Base-by-base conservation (phyloP, 1,284 basidiomycete genomes). In the Rhodofomes roseus region DNA sequence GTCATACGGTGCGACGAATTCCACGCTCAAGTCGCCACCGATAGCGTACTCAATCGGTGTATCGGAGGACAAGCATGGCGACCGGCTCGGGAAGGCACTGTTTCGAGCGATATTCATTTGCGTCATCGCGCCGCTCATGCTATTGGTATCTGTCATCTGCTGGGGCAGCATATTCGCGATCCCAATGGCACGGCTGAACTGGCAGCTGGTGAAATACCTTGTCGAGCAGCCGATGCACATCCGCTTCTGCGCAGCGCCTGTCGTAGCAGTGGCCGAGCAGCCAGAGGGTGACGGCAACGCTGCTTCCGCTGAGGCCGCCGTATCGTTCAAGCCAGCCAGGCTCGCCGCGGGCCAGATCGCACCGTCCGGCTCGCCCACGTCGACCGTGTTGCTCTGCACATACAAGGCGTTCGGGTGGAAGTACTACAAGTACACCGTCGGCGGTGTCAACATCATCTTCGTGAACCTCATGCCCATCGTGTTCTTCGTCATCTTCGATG, bases 341-440 rank as follows among this genome's bases (percentile, higher is more conserved):
- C 73, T 90, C 4, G 77, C 81, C 22, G 81, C 85, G 1, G 88
- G 89, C 61, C 93, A 95, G 67, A 84, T 89, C 37, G 85, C 88
- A 1, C 86, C 90, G 4, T 84, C 83, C 27, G 90, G 92, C 31
- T 84, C 85, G 23, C 82, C 84, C 23, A 82, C 81, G 44, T 93
- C 86, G 51, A 98, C 92, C 0, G 93, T 99, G 14, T 79, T 99
- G 20, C 83, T 99, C 27, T 99, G 97, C 77, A 96, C 92, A 1
- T 99, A 99, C 75, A 87, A 89, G 40, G 97, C 97, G 0, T 81
- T 91, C 51, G 97, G 96, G 0, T 77, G 86, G 67, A 86, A 97
- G 74, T 99, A 98, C 77, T 98, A 95, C 89, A 99, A 99, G 81
- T 99, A 99, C 75, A 99, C 97, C 1, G 85, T 99, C 52, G 95